Evolutionary conservation across 352 stramenopile species (phyloP).

Genomic region (Phytophthora colocasiae): DNA sequence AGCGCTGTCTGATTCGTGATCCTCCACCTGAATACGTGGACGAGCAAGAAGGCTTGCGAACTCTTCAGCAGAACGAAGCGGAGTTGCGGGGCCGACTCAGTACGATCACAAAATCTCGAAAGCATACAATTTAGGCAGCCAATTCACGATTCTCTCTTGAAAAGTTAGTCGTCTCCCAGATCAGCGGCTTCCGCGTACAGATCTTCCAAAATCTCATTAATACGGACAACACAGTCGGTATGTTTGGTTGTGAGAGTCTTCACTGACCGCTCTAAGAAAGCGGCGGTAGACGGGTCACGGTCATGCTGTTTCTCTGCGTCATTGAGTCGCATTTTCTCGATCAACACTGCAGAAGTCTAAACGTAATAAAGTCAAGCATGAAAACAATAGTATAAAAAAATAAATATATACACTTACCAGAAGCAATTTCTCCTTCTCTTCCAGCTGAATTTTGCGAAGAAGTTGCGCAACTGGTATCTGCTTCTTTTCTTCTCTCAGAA

Average conservation of each 20-base stretch:
- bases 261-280: constrained; percentile 74
- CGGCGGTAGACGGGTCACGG: constrained; percentile 50
- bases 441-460: constrained; percentile 74
- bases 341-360: constrained; percentile 77
- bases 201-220: constrained; percentile 86
- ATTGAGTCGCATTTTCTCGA: constrained; percentile 82
- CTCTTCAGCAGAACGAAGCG: constrained; percentile 54
- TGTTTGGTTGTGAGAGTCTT: constrained; percentile 60
- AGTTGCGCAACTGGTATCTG: constrained; percentile 52
- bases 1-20: constrained; percentile 53
- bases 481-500: constrained; percentile 41
- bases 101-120: constrained; percentile 47
- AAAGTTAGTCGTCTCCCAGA: constrained; percentile 38
- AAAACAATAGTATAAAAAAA: not conserved
- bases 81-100: constrained; percentile 64
- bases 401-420: constrained; percentile 39
- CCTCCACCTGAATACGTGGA: constrained; percentile 56
- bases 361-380: not conserved
- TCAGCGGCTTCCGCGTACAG: constrained; percentile 65
- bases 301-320: constrained; percentile 49
- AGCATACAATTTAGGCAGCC: constrained; percentile 15
- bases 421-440: constrained; percentile 88
- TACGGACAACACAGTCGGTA: constrained; percentile 66
- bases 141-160: not conserved
- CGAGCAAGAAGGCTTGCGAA: constrained; percentile 47